phyloP scores from a whole-genome alignment of 2,329 filamentous ascomycete genomes.

The Coniochaeta sp. region DNA sequence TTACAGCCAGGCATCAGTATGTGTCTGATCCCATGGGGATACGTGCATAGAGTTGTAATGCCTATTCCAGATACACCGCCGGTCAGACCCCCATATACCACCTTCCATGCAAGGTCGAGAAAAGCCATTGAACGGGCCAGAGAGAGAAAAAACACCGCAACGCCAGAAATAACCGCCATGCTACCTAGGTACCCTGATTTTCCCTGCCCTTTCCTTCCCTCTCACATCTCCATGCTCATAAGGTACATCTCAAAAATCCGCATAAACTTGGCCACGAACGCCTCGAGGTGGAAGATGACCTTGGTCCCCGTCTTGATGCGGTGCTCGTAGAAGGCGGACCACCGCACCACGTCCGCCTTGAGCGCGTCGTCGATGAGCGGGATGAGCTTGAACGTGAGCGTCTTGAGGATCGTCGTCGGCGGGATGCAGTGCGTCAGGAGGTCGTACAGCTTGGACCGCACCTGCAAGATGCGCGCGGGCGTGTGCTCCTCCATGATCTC shows the following conservation, averaged over 20 bases:
- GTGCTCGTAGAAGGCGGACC: conserved; percentile 97
- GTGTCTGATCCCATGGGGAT: too few species aligned
- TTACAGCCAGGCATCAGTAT: too few species aligned
- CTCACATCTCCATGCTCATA: conserved; percentile 73
- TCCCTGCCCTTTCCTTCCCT: not conserved
- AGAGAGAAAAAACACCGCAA: too few species aligned
- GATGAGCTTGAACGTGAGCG: conserved; percentile 88
- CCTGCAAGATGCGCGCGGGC: conserved; percentile 79
- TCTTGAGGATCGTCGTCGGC: conserved; percentile 88
- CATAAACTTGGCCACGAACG: conserved; percentile 99
- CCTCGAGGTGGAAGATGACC: conserved; percentile 96
- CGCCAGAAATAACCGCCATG: conserved; percentile 2
- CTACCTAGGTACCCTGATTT: not conserved
- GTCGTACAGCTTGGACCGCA: conserved; percentile 93
- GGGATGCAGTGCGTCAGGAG: conserved; percentile 96
- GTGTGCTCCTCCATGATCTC: conserved; percentile 92
- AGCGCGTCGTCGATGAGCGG: conserved; percentile 79
- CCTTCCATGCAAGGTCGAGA: not conserved
- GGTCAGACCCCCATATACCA: not conserved
- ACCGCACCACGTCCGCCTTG: conserved; percentile 88
- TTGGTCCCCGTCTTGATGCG: conserved; percentile 87
- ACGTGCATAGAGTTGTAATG: not conserved
- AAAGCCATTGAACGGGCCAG: not conserved
- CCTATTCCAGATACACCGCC: too few species aligned
- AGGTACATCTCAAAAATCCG: conserved; percentile 84